Conservation (phyloP, 2,329 filamentous ascomycete species). For the Clonostachys rhizophaga region DNA sequence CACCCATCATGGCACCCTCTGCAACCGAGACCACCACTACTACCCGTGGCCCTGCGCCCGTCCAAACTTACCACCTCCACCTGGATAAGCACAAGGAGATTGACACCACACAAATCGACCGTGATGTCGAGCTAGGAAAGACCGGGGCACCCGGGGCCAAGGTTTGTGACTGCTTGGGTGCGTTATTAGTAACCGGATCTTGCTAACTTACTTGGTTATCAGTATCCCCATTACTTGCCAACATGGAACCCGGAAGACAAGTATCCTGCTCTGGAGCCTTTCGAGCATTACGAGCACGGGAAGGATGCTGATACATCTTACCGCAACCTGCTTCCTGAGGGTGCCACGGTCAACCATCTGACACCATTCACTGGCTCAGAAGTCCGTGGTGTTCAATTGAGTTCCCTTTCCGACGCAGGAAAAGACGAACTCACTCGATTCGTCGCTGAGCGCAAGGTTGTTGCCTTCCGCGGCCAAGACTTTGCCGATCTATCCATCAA, state of each 20-base stretch:
- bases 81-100: constrained; percentile 22
- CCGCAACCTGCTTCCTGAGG: constrained; percentile 58
- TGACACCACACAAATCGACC: constrained; percentile 14
- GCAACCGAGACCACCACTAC: constrained; percentile 20
- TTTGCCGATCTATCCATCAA: constrained; percentile 65
- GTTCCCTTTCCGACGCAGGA: constrained; percentile 59
- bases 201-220: neutral
- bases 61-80: constrained; percentile 12
- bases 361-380: constrained; percentile 74
- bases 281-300: constrained; percentile 71
- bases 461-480: constrained; percentile 74
- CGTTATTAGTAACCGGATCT: neutral
- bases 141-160: constrained; percentile 15
- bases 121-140: constrained; percentile 18
- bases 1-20: constrained; percentile 22
- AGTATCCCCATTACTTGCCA: constrained; percentile 70
- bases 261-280: constrained; percentile 62
- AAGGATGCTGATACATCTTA: constrained; percentile 68
- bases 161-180: constrained; percentile 5
- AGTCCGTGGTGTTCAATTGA: constrained; percentile 67
- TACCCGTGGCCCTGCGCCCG: neutral
- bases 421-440: constrained; percentile 75
- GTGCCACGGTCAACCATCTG: constrained; percentile 51
- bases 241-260: constrained; percentile 62
- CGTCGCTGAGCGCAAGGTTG: constrained; percentile 73